Evolutionary conservation across 495 filamentous ascomycete species (phyloP).

Genomic region (Elasticomyces elasticus): DNA sequence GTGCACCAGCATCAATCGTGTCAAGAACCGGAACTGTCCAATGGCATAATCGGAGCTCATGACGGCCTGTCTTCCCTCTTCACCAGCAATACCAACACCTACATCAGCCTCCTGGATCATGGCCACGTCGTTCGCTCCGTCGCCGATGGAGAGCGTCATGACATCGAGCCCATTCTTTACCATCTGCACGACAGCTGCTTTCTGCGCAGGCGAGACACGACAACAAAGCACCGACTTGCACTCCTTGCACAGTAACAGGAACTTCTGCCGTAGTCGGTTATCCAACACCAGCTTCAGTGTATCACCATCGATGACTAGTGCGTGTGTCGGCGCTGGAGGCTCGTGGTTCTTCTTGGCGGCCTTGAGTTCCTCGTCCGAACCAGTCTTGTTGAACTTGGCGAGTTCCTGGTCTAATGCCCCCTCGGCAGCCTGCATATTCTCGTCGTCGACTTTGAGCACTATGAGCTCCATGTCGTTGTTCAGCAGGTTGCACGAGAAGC

Average conservation of each 20-base stretch:
- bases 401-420: conserved; percentile 65
- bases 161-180: conserved; percentile 90
- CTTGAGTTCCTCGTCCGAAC: conserved; percentile 76
- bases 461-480: conserved; percentile 98
- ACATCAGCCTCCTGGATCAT: conserved; percentile 99
- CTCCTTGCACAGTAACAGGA: conserved; percentile 91
- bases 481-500: conserved; percentile 95
- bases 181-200: conserved; percentile 94
- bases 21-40: conserved; percentile 91
- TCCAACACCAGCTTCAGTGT: conserved; percentile 82
- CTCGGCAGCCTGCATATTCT: conserved; percentile 52
- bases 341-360: conserved; percentile 71
- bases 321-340: conserved; percentile 78
- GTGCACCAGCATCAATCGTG: conserved; percentile 86
- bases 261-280: conserved; percentile 75
- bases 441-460: conserved; percentile 74
- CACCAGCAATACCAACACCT: conserved; percentile 95
- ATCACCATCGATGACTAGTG: conserved; percentile 95
- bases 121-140: conserved; percentile 97
- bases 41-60: conserved; percentile 99
- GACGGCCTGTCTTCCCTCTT: conserved; percentile 91
- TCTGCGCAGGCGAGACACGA: conserved; percentile 92
- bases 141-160: conserved; percentile 93
- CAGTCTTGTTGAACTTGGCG: conserved; percentile 63
- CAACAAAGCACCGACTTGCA: conserved; percentile 97